Evolutionary conservation across 176 grass and related monocot genomes (phyloP), one percentile per base, ranked within the genome.

Genomic region (Triticum urartu): DNA sequence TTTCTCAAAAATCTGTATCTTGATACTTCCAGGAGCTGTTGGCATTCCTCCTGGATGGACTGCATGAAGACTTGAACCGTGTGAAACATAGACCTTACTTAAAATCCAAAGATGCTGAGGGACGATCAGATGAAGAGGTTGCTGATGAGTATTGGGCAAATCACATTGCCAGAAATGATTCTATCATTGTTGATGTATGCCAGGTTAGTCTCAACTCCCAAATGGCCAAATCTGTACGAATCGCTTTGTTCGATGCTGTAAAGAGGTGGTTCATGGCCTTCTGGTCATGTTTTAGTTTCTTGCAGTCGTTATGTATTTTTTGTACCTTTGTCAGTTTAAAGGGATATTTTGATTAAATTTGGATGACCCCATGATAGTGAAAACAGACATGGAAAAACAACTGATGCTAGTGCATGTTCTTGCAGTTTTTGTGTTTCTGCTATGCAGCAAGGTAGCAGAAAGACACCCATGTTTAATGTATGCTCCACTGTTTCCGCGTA

Each of bases 121-220:
- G 97, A 21, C 92, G 97, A 84, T 90, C 94, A 36, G 97, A 99
- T 90, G 97, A 96, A 88, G 97, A 99, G 83, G 94, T 97, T 50
- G 97, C 97, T 9, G 94, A 99, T 89, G 94, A 94, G 75, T 94
- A 93, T 88, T 99, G 94, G 97, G 92, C 94, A 71, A 99, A 96
- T 89, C 97, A 99, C 84, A 96, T 99, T 87, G 94, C 97, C 54
- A 86, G 97, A 89, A 99, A 99, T 60, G 85, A 99, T 96, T 99
- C 97, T 61, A 99, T 99, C 36, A 97, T 99, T 84, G 97, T 99
- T 90, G 97, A 99, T 74, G 97, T 99, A 71, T 99, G 97, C 89
- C 97, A 99, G 94, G 97, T 98, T 81, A 78, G 77, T 81, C 50
- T 48, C 45, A 48, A 48, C 45, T 48, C 45, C 38, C n/a, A 81